A percentile compares a stretch with the other conserved stretches of the same genome.
Conservation (phyloP, 805 yeast species). For the Barnettozyma vustinii region DNA sequence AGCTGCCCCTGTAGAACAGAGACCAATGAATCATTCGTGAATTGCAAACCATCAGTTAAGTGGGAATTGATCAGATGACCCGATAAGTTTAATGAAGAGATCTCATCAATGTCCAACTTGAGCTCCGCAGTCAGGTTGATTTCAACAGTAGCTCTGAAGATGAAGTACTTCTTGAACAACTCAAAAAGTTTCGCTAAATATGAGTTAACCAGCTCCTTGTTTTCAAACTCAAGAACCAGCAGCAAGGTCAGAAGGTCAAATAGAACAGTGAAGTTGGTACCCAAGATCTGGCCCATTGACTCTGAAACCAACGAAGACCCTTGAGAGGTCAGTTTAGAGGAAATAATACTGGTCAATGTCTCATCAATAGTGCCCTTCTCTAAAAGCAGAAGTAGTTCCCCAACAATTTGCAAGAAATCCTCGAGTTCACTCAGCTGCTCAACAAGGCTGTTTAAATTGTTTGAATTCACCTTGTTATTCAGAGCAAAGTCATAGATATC, state of each 20-base stretch:
- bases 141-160: conserved; percentile 13
- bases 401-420: conserved; percentile 31
- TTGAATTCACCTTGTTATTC: conserved; percentile 35
- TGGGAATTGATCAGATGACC: conserved; percentile 2
- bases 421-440: conserved; percentile 35
- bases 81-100: conserved; percentile 1
- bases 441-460: conserved; percentile 34
- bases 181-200: conserved; percentile 16
- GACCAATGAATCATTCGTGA: conserved; percentile 9
- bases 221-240: conserved; percentile 34
- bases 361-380: conserved; percentile 13
- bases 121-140: conserved; percentile 12
- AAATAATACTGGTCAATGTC: conserved; percentile 4
- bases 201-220: conserved; percentile 16
- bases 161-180: conserved; percentile 16
- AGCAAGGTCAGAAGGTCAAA: conserved; percentile 30
- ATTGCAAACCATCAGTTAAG: conserved; percentile 14
- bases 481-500: conserved; percentile 38
- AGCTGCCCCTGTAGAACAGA: conserved; percentile 12
- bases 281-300: conserved; percentile 23
- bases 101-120: conserved; percentile 20
- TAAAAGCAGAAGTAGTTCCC: conserved; percentile 29
- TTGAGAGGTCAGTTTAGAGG: conserved; percentile 20
- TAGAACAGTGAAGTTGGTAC: conserved; percentile 27
- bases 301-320: conserved; percentile 24